Base-by-base conservation (phyloP, 2,329 filamentous ascomycete species). In the Fusarium incarnatum region DNA sequence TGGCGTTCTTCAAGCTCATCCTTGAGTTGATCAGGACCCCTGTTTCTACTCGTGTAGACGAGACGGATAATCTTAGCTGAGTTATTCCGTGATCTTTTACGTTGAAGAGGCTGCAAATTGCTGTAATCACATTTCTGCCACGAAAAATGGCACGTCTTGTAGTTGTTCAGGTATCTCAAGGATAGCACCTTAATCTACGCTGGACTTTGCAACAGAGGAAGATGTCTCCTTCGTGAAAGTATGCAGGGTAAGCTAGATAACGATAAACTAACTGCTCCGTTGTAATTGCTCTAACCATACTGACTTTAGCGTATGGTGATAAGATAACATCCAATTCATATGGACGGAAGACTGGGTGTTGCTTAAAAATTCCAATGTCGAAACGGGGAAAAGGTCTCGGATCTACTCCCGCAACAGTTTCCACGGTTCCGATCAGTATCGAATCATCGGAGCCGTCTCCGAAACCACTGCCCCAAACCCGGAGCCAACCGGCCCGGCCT, bases 381-480 rank as follows among this genome's bases (percentile, higher is more conserved):
- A n/a, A 37, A n/a, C 18, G 34, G 18, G 11, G 12, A 0, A 7
- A 7, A n/a, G 18, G 6, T 37, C 6, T 37, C 34, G 10, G 34
- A n/a, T 7, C 9, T 6, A 4, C 3, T 37, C 34, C 18, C 10
- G 34, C 5, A n/a, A 7, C 1, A 37, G 5, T 2, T 10, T n/a
- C 9, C 0, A 37, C 5, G 34, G 16, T 37, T 6, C 34, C 16
- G 34, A 37, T 9, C 9, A 2, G 5, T 5, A 0, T 11, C 1
- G 11, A 37, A 11, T 11, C 6, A 1, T 37, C 34, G 34, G 34
- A 37, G 34, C 34, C 34, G 18, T n/a, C 10, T 12, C 18, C 34
- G 34, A n/a, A n/a, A n/a, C 10, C 34, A 37, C 34, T 4, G 3
- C 0, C 10, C 34, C 10, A n/a, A 37, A 7, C 10, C 34, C 34